phyloP scores from a whole-genome alignment of 2,329 filamentous ascomycete genomes.

The Salinomyces thailandicus region DNA sequence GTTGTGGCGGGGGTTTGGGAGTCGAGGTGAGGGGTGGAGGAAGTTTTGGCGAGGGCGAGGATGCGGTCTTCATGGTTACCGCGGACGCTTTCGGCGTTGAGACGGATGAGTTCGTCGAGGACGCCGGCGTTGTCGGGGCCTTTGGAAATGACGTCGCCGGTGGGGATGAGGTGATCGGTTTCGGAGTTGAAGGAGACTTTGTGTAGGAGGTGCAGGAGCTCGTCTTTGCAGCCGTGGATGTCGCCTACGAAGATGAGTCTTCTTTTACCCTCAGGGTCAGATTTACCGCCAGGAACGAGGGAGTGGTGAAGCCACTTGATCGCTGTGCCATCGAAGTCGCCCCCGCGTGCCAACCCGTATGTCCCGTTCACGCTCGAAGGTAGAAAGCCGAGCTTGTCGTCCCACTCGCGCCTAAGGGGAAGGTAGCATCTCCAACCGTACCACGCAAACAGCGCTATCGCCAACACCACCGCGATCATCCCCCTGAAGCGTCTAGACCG shows the following conservation, averaged over 20 bases:
- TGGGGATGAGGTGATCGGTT: conserved; percentile 63
- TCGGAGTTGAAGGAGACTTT: conserved; percentile 53
- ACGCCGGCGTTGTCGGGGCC: conserved; percentile 75
- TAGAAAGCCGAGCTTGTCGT: conserved; percentile 27
- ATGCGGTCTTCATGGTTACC: conserved; percentile 90
- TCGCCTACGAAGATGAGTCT: conserved; percentile 78
- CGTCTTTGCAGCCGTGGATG: conserved; percentile 74
- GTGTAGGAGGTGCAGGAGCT: conserved; percentile 52
- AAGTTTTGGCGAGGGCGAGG: conserved; percentile 40
- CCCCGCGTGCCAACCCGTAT: conserved; percentile 21
- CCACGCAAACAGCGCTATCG: conserved; percentile 22
- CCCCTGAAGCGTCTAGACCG: conserved; percentile 18
- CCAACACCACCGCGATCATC: conserved; percentile 24
- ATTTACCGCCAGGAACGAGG: conserved; percentile 23
- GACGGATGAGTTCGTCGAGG: conserved; percentile 59
- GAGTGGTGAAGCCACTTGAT: conserved; percentile 39
- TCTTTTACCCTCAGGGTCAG: conserved; percentile 31
- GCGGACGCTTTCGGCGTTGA: conserved; percentile 70
- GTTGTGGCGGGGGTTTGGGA: conserved; percentile 6
- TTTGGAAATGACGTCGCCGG: conserved; percentile 74
- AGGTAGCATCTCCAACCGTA: conserved; percentile 29
- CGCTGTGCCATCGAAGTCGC: conserved; percentile 22
- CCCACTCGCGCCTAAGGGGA: conserved; percentile 27
- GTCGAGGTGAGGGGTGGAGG: neutral
- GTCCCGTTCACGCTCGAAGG: conserved; percentile 14